Base-by-base conservation (phyloP, 768 basidiomycete genomes). In the Suillus fuscotomentosus region DNA sequence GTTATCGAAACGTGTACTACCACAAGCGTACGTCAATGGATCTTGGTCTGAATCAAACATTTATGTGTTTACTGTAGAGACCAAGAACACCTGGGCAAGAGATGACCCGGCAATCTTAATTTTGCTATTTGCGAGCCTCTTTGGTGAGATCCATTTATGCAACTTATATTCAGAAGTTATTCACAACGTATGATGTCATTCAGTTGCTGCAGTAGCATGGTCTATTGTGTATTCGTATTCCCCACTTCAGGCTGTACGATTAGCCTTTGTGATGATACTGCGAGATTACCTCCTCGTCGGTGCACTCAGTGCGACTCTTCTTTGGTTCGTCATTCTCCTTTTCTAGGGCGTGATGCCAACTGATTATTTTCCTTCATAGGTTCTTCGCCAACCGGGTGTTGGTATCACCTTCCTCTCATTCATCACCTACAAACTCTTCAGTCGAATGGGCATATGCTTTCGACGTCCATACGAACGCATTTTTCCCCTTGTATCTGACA, bases 71-170 rank as follows among this genome's bases (percentile, higher is more conserved):
- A 55, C 50, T 47, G 67, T 78, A 92, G 95, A 98, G 82, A 98
- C 96, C 22, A 98, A 97, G 83, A 97, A 99, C 75, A 94, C 92
- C 17, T 98, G 96, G 96, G 95, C 96, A 22, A 83, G 97, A 75
- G 97, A 99, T 76, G 97, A 99, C 73, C 97, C 97, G 24, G 97
- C 97, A 34, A 95, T 97, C 67, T 83, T 98, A 34, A 83, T 98
- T 36, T 85, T 99, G 57, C 88, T 98, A 51, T 84, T 86, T 57
- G 90, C 85, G 51, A 94, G 89, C 74, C 84, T 96, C 24, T 83
- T 82, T 60, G 87, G 95, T 94, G 67, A 55, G 73, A 1, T 36
- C 9, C 36, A 24, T 41, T n/a, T 34, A 22, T 27, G 24, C 17
- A 42, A 45, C 11, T 10, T 3, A n/a, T 55, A 42, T 60, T n/a